These are phyloP conservation scores for Oropetium thomaeum DNA, from an alignment of 176 grass and related monocot species.

Conservation along the genomic window DNA sequence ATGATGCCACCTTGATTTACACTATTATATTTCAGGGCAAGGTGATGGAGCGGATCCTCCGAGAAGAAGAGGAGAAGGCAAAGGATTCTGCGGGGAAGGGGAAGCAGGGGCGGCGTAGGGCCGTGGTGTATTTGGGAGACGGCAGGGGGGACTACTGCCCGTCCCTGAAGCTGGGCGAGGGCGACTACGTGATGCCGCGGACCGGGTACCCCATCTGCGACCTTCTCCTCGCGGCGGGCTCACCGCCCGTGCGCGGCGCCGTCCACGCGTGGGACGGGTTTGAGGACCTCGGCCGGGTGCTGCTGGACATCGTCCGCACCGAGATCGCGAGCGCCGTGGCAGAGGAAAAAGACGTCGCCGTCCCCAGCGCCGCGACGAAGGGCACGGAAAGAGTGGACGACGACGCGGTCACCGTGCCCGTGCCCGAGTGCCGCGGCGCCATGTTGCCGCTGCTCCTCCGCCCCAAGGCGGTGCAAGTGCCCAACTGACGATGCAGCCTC, in stretches of 20 bases:
- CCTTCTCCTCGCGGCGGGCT: conserved; percentile 52
- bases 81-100: neutral
- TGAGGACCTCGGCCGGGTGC: conserved; percentile 53
- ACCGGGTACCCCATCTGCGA: conserved; percentile 67
- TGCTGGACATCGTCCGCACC: conserved; percentile 44
- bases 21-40: conserved; percentile 27
- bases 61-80: conserved; percentile 25
- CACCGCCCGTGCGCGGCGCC: conserved; percentile 33
- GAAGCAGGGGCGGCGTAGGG: conserved; percentile 8
- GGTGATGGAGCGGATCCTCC: conserved; percentile 61
- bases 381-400: no score
- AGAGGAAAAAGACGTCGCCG: neutral
- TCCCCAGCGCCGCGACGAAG: neutral
- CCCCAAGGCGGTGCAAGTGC: neutral
- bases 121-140: conserved; percentile 73
- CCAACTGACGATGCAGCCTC: conserved; percentile 9
- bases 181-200: conserved; percentile 75
- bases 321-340: neutral
- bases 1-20: neutral
- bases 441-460: neutral
- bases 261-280: conserved; percentile 54
- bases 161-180: conserved; percentile 45
- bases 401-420: neutral
- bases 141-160: conserved; percentile 88
- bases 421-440: conserved; percentile 1